Evolutionary conservation across 129 eudicot genomes (phyloP).

Genomic region (Pittosporum tobira): DNA sequence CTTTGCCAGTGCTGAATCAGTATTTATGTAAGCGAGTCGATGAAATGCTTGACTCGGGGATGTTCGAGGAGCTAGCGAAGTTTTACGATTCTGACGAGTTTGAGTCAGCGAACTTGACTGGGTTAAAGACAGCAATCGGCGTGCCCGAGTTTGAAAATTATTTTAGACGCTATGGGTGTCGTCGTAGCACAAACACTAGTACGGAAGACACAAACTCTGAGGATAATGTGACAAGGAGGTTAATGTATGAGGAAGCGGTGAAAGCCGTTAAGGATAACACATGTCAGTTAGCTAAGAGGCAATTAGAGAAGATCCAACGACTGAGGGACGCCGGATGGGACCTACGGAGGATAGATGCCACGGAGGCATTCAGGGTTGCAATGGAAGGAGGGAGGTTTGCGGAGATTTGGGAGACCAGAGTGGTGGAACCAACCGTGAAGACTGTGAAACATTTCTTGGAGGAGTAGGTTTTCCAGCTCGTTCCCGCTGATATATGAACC

Average conservation of each 20-base stretch:
- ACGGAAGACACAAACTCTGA: background rate
- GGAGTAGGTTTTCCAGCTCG: constrained; percentile 88
- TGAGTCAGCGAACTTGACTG: constrained; percentile 21
- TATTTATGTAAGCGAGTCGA: constrained; percentile 62
- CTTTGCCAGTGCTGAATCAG: constrained; percentile 39
- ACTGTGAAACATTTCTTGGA: constrained; percentile 82
- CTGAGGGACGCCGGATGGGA: constrained; percentile 70
- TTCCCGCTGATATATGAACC: too few species aligned
- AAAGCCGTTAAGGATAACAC: constrained; percentile 65
- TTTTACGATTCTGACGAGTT: constrained; percentile 26
- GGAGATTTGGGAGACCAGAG: constrained; percentile 63
- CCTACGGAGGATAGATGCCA: constrained; percentile 53
- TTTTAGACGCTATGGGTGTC: constrained; percentile 11
- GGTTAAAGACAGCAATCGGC: constrained; percentile 62
- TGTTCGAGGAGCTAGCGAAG: constrained; percentile 56
- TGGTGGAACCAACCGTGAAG: constrained; percentile 79
- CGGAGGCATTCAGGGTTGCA: constrained; percentile 54
- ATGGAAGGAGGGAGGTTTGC: constrained; percentile 25
- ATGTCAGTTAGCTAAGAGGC: constrained; percentile 64
- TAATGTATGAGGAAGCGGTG: constrained; percentile 48
- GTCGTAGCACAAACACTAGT: background rate
- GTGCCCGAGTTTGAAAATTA: constrained; percentile 59
- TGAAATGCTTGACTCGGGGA: constrained; percentile 79
- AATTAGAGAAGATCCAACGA: constrained; percentile 63
- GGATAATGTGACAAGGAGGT: constrained; percentile 13